A percentile compares a stretch with the other conserved stretches of the same genome.
phyloP scores from a whole-genome alignment of 352 stramenopile species.

The Thalassiosira livingstoniorum region DNA sequence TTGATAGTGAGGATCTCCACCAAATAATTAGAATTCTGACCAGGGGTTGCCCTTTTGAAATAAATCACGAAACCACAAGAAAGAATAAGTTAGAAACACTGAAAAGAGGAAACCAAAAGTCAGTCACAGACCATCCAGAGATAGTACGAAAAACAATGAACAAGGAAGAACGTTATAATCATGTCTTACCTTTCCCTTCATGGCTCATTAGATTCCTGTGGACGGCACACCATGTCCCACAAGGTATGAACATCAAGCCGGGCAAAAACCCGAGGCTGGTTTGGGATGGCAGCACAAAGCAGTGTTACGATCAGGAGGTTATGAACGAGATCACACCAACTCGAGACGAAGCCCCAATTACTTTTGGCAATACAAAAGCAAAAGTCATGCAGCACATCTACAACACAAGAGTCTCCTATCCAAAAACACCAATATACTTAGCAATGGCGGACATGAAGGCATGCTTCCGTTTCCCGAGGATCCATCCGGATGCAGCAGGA shows the following conservation, averaged over 20 bases:
- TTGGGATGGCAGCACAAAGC: constrained; percentile 35
- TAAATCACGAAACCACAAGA: neutral
- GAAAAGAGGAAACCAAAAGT: constrained; percentile 24
- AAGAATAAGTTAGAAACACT: constrained; percentile 17
- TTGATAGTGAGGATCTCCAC: neutral
- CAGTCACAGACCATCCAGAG: constrained; percentile 3
- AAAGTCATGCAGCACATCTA: no score
- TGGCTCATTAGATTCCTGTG: neutral
- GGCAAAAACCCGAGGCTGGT: constrained; percentile 20
- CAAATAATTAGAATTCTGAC: constrained; percentile 14
- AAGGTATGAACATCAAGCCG: constrained; percentile 20
- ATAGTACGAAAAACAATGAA: constrained; percentile 24
- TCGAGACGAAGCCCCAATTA: neutral
- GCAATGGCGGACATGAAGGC: no score
- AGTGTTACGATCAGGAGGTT: neutral
- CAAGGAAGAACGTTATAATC: constrained; percentile 43
- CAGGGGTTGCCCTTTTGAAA: neutral
- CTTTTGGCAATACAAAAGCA: constrained; percentile 12
- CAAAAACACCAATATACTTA: no score
- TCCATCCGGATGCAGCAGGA: no score
- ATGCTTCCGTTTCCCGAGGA: no score
- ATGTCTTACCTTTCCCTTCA: constrained; percentile 6
- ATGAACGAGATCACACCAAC: constrained; percentile 37
- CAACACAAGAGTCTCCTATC: no score
- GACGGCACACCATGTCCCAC: neutral